Evolutionary conservation across 2,329 filamentous ascomycete genomes (phyloP).

Genomic region (Monosporascus cannonballus): DNA sequence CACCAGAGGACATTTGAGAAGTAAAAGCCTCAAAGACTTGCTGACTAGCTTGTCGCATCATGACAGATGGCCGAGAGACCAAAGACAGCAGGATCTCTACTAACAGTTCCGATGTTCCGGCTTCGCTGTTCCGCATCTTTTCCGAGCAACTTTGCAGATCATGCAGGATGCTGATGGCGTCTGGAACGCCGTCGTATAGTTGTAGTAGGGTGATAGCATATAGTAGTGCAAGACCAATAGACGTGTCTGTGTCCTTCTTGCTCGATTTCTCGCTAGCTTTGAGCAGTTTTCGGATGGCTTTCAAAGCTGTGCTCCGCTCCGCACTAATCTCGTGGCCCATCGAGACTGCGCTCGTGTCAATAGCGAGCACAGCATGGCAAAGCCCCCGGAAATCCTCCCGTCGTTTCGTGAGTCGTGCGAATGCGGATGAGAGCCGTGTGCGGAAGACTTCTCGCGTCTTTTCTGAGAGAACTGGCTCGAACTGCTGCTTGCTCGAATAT

Average conservation of each 20-base stretch:
- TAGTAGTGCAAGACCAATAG: constrained; percentile 64
- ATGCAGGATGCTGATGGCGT: constrained; percentile 74
- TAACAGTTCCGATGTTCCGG: constrained; percentile 61
- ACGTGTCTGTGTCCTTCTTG: constrained; percentile 40
- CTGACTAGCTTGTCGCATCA: constrained; percentile 81
- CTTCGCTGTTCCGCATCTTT: constrained; percentile 52
- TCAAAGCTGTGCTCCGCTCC: constrained; percentile 45
- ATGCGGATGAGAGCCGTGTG: constrained; percentile 50
- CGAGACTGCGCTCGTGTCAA: constrained; percentile 43
- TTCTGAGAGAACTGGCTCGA: constrained; percentile 41
- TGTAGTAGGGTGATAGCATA: constrained; percentile 82
- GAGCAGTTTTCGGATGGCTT: constrained; percentile 46
- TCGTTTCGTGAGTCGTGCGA: constrained; percentile 50
- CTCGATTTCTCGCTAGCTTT: constrained; percentile 31
- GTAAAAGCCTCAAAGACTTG: constrained; percentile 85
- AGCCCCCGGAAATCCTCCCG: constrained; percentile 47
- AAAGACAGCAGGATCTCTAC: constrained; percentile 90
- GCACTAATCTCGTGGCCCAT: constrained; percentile 51
- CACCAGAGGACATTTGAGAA: constrained; percentile 64
- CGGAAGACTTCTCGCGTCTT: constrained; percentile 49
- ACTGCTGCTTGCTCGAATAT: constrained; percentile 42
- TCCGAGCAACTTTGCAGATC: constrained; percentile 75
- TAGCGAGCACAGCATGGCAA: constrained; percentile 47
- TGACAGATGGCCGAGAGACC: constrained; percentile 73
- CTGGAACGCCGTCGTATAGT: constrained; percentile 82